These are phyloP conservation scores for Neofusicoccum laricinum DNA, from an alignment of 2,329 filamentous ascomycete genomes.

Conservation along the genomic window DNA sequence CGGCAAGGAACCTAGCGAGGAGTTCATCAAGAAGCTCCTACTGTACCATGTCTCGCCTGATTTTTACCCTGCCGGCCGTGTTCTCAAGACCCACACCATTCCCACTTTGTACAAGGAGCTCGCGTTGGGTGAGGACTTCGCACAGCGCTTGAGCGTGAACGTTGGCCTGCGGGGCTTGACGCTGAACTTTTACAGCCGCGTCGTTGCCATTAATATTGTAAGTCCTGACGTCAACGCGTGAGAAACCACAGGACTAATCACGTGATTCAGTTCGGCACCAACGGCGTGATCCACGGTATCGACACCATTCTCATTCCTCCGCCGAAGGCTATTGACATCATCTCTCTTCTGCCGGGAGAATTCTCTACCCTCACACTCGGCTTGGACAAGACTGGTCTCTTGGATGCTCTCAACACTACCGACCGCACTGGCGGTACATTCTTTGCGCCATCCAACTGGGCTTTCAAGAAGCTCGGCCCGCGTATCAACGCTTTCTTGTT, in stretches of 20 bases:
- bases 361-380: conserved; percentile 80
- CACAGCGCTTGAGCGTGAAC: conserved; percentile 70
- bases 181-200: conserved; percentile 73
- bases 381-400: conserved; percentile 70
- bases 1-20: conserved; percentile 62
- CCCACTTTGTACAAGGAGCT: conserved; percentile 63
- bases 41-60: conserved; percentile 72
- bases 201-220: conserved; percentile 70
- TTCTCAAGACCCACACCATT: conserved; percentile 71
- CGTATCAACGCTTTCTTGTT: conserved; percentile 82
- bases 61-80: conserved; percentile 61
- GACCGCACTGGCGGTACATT: conserved; percentile 66
- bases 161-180: conserved; percentile 62
- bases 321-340: conserved; percentile 60
- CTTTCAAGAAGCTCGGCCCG: conserved; percentile 73
- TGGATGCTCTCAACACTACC: conserved; percentile 54
- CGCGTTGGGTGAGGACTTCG: conserved; percentile 58
- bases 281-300: conserved; percentile 78
- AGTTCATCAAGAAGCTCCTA: conserved; percentile 66
- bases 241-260: neutral
- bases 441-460: conserved; percentile 77
- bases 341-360: conserved; percentile 62
- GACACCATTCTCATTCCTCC: conserved; percentile 76
- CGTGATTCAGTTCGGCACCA: conserved; percentile 59
- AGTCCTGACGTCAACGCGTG: conserved; percentile 24